phyloP scores from a whole-genome alignment of 306 rosid genomes.

The Castanea mollissima region DNA sequence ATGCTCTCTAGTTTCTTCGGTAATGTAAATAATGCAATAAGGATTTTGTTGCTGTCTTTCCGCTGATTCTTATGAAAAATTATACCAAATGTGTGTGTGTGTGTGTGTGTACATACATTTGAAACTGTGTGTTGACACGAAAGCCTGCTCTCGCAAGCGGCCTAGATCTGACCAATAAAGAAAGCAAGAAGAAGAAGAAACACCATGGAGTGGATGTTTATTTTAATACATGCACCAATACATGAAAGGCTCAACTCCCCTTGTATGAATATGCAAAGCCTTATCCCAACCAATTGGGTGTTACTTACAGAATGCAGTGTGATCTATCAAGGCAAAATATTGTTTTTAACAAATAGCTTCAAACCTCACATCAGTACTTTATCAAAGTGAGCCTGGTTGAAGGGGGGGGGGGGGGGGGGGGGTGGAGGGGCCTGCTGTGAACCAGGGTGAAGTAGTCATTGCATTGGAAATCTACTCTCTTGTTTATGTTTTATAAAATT shows the following conservation, averaged over 20 bases:
- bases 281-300: background rate
- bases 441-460: background rate
- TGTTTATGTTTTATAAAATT: background rate
- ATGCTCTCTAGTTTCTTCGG: background rate
- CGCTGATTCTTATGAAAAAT: background rate
- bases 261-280: background rate
- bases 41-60: background rate
- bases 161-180: background rate
- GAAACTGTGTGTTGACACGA: background rate
- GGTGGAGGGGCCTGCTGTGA: background rate
- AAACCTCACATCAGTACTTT: background rate
- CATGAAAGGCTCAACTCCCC: background rate
- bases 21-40: background rate
- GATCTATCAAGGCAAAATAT: background rate
- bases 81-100: no score
- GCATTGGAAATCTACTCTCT: background rate
- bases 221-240: background rate
- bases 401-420: background rate
- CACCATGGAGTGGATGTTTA: background rate
- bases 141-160: background rate
- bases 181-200: background rate
- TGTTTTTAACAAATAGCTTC: background rate
- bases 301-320: background rate
- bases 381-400: background rate
- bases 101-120: background rate